Evolutionary conservation across 2,329 filamentous ascomycete species (phyloP), one percentile per base, ranked within the genome.

Genomic region (Juglanconis oblonga): DNA sequence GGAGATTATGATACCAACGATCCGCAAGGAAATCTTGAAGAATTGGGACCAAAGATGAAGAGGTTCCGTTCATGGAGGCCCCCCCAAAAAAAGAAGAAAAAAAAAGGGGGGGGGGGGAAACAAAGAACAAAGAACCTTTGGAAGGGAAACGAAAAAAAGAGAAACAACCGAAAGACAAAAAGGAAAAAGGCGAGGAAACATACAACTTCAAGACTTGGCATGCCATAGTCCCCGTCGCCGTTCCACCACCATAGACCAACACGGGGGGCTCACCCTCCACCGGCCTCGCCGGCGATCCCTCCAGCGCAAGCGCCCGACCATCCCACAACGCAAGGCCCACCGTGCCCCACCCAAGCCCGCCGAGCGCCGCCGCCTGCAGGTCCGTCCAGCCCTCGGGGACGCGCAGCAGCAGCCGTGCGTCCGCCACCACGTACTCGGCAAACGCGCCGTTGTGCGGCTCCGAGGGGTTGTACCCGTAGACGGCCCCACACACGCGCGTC

Each of bases 401-500:
- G 8, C 50, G 38, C 11, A 62, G 35, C 32, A 62, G 24, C 31
- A 53, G 13, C 17, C 49, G 51, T 14, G 44, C 35, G 32, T 57
- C 51, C 4, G 42, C 33, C 24, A 57, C 45, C 7, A 48, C 31
- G n/a, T 47, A 55, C 40, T 62, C 40, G 14, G 59, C 55, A 32
- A 62, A 62, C 3, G 59, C 55, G 9, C 59, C 59, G 5, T 31
- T 51, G 11, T 47, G 40, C 11, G 9, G n/a, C 17, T 33, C 31
- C 8, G 4, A 24, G 13, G 57, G 29, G 45, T 64, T 52, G 36
- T 62, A 59, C 31, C 61, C 60, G 10, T 61, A 55, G 14, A 61
- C 57, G 5, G 59, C 59, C 2, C 66, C 67, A 36, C 61, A 57
- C 6, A 68, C 58, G 7, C 66, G 59, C 31, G 67, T 65, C 8